These are phyloP conservation scores for Lithospermum erythrorhizon DNA, from an alignment of 257 asterid species.

Conservation along the genomic window DNA sequence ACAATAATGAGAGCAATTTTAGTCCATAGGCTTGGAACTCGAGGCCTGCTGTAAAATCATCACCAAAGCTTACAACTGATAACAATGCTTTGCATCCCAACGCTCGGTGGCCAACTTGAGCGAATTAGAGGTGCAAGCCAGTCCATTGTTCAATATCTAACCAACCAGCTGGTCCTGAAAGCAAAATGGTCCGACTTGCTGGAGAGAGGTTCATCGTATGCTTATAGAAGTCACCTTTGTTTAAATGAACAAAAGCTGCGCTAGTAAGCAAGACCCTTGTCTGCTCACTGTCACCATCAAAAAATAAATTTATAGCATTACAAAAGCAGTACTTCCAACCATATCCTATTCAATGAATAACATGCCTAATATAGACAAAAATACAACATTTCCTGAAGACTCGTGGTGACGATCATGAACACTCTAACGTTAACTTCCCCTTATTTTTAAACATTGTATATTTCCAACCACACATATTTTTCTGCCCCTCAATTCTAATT, in stretches of 20 bases:
- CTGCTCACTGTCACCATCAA: constrained; percentile 40
- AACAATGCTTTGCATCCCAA: background rate
- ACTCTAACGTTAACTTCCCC: background rate
- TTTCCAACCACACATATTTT: background rate
- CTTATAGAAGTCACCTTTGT: constrained; percentile 34
- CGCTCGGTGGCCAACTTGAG: no score
- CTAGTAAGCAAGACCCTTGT: constrained; percentile 63
- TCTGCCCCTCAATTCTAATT: background rate
- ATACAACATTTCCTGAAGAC: background rate
- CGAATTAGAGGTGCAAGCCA: background rate
- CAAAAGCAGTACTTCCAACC: background rate
- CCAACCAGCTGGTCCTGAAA: constrained; percentile 83
- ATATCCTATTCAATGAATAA: background rate
- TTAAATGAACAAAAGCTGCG: constrained; percentile 72
- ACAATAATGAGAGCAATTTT: background rate
- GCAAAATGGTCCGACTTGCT: constrained; percentile 71
- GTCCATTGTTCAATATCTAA: background rate
- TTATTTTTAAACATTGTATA: no score
- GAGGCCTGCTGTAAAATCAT: background rate
- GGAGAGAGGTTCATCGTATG: constrained; percentile 73
- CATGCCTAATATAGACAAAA: background rate
- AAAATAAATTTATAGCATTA: background rate
- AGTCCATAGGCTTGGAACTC: background rate
- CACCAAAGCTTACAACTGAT: background rate
- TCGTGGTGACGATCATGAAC: background rate